Evolutionary conservation across 2,329 filamentous ascomycete genomes (phyloP), one percentile per base, ranked within the genome.

Genomic region (Pestalotiopsis sp.): DNA sequence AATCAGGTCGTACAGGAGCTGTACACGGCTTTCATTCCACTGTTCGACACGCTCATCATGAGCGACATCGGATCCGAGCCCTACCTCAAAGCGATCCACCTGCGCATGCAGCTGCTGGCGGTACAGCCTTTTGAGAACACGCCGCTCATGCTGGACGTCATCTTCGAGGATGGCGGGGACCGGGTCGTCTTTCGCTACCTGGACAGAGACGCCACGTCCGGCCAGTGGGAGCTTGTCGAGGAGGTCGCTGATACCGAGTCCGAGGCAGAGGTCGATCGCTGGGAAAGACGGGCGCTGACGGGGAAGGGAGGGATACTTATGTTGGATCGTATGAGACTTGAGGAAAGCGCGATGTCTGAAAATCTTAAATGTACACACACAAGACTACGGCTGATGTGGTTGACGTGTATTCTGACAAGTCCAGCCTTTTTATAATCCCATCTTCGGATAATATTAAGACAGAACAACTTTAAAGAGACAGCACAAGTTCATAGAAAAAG

Each of bases 81-180:
- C 1, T 80, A 80, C 52, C 67, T 78, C 0, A 72, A 73, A 41
- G 79, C 79, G 0, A 71, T 81, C n/a, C 75, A 80, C 36, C 71
- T 81, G 3, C 77, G 79, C 0, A 64, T 81, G 0, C 76, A 79
- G 31, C 75, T 71, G 14, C 38, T 80, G 0, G 73, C 71, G 1
- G 69, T 71, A 2, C 76, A 75, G 36, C 66, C 75, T 4, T 79
- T 82, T 13, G 75, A 74, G 1, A 71, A 80, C 56, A 70, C 75
- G 0, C 69, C 74, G 0, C 69, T 73, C 7, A 80, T 75, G 36
- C 49, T 77, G 9, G 61, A 77, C 3, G 38, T 76, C 59, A 52
- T 77, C 1, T 80, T 81, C 20, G 79, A 81, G 52, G 73, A 81
- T 9, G 77, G 76, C 1, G 79, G 79, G 17, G 74, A 77, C 12